Evolutionary conservation across 169 alveolate genomes (phyloP), one percentile per base, ranked within the genome.

Genomic region (Cryptosporidium baileyi): DNA sequence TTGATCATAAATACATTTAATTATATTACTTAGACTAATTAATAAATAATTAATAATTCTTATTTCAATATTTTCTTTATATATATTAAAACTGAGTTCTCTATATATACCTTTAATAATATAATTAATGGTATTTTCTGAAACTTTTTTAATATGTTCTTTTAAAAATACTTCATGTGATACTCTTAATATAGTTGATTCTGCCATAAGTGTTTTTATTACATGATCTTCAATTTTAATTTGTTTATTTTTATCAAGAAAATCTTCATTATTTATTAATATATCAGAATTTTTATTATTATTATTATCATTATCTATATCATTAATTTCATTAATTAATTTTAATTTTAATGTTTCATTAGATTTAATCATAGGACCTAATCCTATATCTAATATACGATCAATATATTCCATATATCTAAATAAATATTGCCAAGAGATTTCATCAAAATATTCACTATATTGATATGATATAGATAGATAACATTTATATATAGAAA

Each of bases 351-450:
- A 7, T 61, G 57, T n/a, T n/a, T n/a, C n/a, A 22, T 11, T 36
- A 15, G 63, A n/a, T 36, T 51, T 74, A 15, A 43, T 32, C 67
- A 52, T 74, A 15, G 85, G 67, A 9, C 85, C 85, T 4, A 74
- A 43, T 19, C 85, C 85, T n/a, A 74, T 54, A 24, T 74, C 85
- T 44, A 74, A 24, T 24, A 74, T 74, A 30, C 54, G 52, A 28
- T 74, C 85, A n/a, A 74, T 74, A 9, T 74, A 51, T 19, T 74
- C 74, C 85, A 74, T 74, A 17, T 74, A 51, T 54, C 67, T 74
- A 57, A 74, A 74, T 15, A 74, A 32, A 47, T 26, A 36, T 22
- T 57, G 65, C 85, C 85, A 74, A 17, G 57, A 51, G 9, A 24
- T 32, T 15, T 54, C 67, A 36, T 74, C 85, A 17, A 74, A 36